Base-by-base conservation (phyloP, 345 rosid genomes). In the Bruguiera parviflora region DNA sequence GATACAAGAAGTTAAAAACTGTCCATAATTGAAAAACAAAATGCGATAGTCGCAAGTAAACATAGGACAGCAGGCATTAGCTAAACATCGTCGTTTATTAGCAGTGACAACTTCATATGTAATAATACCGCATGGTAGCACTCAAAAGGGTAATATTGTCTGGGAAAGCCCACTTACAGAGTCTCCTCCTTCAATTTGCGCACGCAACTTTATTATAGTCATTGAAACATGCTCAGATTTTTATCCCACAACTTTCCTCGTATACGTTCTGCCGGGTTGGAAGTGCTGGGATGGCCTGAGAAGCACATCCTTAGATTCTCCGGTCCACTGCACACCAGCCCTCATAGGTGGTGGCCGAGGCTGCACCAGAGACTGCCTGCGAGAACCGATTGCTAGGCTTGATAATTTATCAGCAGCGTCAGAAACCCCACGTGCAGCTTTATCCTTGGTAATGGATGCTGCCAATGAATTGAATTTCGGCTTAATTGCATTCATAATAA, bases 291-390 rank as follows among this genome's bases (percentile, higher is more conserved):
- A 72, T 64, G 87, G 87, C 69, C 89, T 73, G 6, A 87, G 85
- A 66, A 77, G 82, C 77, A 71, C 32, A 71, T 80, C 88, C 28
- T 78, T 85, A n/a, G 85, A 81, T 67, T 72, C 89, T 51, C 74
- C 78, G 3, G 62, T 68, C 96, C 94, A 88, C 43, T 77, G 81
- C 11, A 77, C 86, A 20, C 92, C 96, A 6, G 91, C 90, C 73
- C 81, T 86, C 88, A 93, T 91, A 35, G 82, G 78, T 0, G 81
- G 86, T 5, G 84, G 84, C 77, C 69, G 70, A 24, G 67, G 72
- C 28, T 77, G 84, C 70, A 67, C 81, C 61, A 67, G 55, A 28
- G 72, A 33, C 51, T 60, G 80, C 78, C 85, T 70, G n/a, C 76
- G 75, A 61, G 86, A 73, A 63, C 84, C 78, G 0, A 86, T 64